A percentile compares a stretch with the other conserved stretches of the same genome.
Evolutionary conservation across 805 yeast species (phyloP).

Genomic region (Nakazawaea ernobii): DNA sequence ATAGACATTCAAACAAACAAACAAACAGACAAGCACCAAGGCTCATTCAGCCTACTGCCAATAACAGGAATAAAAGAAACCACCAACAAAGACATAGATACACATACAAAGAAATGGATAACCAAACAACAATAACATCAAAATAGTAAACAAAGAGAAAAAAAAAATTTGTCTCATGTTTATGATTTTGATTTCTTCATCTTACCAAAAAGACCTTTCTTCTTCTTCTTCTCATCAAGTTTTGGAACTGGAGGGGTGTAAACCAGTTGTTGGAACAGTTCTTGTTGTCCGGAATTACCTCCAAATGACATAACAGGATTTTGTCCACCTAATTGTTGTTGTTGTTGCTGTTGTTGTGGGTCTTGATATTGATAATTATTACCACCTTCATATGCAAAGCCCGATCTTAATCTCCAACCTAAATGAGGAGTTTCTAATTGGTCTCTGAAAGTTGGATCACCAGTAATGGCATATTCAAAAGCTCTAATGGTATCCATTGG

Average conservation of each 20-base stretch:
- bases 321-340: constrained; percentile 1
- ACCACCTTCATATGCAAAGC: constrained; percentile 39
- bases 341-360: background rate
- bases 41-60: no score
- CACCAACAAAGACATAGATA: no score
- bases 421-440: constrained; percentile 71
- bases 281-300: constrained; percentile 36
- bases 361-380: constrained; percentile 19
- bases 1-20: no score
- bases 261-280: constrained; percentile 55
- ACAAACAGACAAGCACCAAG: no score
- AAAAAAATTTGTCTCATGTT: background rate
- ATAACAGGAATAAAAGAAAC: no score
- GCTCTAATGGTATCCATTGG: constrained; percentile 94
- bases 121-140: background rate
- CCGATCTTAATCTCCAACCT: constrained; percentile 85
- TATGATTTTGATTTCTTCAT: constrained; percentile 24
- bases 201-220: constrained; percentile 75
- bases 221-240: constrained; percentile 56
- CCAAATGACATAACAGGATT: constrained; percentile 11
- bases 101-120: no score
- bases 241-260: constrained; percentile 49
- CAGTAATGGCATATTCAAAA: constrained; percentile 91
- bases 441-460: constrained; percentile 73
- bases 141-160: background rate